Base-by-base conservation (phyloP, 208 protist genomes). In the Naegleria lovaniensis region DNA sequence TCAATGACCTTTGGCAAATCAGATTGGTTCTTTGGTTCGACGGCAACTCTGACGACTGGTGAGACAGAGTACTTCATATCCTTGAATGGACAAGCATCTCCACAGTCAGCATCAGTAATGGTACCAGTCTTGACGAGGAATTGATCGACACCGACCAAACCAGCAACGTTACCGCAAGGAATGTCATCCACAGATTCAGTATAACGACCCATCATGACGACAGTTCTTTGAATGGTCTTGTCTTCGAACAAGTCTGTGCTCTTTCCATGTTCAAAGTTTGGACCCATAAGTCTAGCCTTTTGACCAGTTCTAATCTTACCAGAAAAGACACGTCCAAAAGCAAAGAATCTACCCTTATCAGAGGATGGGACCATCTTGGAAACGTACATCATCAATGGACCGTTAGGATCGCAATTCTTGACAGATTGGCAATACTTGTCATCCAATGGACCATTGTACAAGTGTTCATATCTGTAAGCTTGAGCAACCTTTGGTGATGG, bases 11-110 rank as follows among this genome's bases (percentile, higher is more conserved):
- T 99, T 91, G 98, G 97, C 58, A 99, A 95, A 93, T 99, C 98
- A 48, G 95, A 89, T 75, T 98, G 95, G 94, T 99, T 99, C 96
- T 98, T 99, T 90, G 96, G 94, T 94, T 98, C 96, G 59, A 99
- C 98, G 59, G 98, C 98, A 76, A 99, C 97, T 95, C 98, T 97
- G 88, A 99, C 99, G 93, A 99, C 98, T 86, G 98, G 98, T 19
- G 98, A 99, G 90, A 99, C 98, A 83, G 97, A 99, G 97, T 99
- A 99, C 96, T 99, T 99, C 99, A 99, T 99, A 52, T 98, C 96
- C 16, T 79, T 90, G 6, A 92, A 75, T 59, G 75, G 75, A 39
- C 84, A 90, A 36, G 55, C 48, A 83, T 92, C 90, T 5, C 90
- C 88, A 41, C 93, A 29, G 85, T 94, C 94, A 75, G 94, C 94